Evolutionary conservation across 2,329 filamentous ascomycete species (phyloP).

Genomic region (Dryadomyces quercus-mongolicae): DNA sequence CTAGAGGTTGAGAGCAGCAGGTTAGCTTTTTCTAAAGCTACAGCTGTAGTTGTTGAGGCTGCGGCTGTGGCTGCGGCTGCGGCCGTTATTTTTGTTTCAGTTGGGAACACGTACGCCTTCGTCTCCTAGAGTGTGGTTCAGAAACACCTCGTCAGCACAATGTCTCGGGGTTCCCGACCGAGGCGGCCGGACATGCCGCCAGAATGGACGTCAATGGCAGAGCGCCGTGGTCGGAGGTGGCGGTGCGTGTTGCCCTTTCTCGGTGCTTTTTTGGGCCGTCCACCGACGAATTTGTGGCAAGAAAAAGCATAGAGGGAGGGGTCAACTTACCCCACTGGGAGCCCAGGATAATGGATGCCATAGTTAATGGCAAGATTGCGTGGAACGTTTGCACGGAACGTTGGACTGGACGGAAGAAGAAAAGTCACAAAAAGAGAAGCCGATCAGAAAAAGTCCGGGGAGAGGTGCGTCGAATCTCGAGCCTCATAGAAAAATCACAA

Average conservation of each 20-base stretch:
- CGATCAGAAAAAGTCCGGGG: not conserved
- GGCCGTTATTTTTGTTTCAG: no score
- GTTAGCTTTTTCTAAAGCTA: no score
- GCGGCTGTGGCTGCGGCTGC: no score
- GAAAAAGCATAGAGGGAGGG: not conserved
- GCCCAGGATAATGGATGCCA: constrained; percentile 46
- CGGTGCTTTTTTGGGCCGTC: not conserved
- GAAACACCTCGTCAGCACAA: not conserved
- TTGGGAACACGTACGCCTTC: constrained; percentile 7
- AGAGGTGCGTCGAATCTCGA: not conserved
- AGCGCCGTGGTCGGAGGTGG: no score
- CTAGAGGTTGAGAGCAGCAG: not conserved
- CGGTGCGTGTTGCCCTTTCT: not conserved
- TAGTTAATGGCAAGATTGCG: constrained; percentile 13
- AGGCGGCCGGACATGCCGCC: not conserved
- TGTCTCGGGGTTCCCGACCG: no score
- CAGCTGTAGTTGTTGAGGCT: no score
- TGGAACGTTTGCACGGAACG: not conserved
- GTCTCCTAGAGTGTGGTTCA: constrained; percentile 6
- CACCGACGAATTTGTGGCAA: not conserved
- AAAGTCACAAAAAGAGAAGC: not conserved
- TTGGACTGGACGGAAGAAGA: not conserved
- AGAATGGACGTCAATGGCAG: not conserved
- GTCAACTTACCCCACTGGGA: constrained; percentile 43
- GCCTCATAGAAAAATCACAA: not conserved